A percentile compares a stretch with the other conserved stretches of the same genome.
Evolutionary conservation across 179 eudicot genomes (phyloP).

Genomic region (Spinacia oleracea): DNA sequence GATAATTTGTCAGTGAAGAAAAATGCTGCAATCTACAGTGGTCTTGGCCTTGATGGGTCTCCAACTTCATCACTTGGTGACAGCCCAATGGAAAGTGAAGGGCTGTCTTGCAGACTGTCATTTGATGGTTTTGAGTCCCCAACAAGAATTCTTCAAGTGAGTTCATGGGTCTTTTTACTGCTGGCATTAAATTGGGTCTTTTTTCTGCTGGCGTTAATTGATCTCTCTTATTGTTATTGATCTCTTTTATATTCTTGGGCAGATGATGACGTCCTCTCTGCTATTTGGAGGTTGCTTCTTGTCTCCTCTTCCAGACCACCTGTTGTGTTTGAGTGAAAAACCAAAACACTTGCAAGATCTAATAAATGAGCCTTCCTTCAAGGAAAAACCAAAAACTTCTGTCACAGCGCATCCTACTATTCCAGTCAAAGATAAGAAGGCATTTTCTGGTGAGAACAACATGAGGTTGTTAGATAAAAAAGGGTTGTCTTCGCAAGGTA

Average conservation of each 20-base stretch:
- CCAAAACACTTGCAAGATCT: conserved; percentile 37
- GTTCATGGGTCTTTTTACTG: conserved; percentile 22
- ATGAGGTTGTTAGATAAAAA: conserved; percentile 37
- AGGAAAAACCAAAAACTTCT: conserved; percentile 35
- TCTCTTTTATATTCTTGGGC: conserved; percentile 35
- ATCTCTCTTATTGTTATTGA: conserved; percentile 16
- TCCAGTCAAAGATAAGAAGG: conserved; percentile 36
- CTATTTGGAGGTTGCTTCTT: conserved; percentile 45
- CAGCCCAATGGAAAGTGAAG: conserved; percentile 61
- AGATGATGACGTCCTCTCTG: conserved; percentile 93
- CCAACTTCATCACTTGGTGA: conserved; percentile 78
- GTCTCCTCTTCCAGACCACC: conserved; percentile 73
- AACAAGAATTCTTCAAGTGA: conserved; percentile 74
- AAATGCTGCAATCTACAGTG: conserved; percentile 81
- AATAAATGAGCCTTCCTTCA: conserved; percentile 34
- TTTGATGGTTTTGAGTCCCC: conserved; percentile 60
- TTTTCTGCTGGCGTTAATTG: conserved; percentile 13
- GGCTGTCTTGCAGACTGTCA: conserved; percentile 40
- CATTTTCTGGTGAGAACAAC: conserved; percentile 36
- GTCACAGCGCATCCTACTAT: conserved; percentile 27
- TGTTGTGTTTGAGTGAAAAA: conserved; percentile 50
- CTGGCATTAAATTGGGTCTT: no score
- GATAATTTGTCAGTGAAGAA: conserved; percentile 63
- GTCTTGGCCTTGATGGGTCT: conserved; percentile 93
- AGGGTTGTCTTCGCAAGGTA: conserved; percentile 30